phyloP scores from a whole-genome alignment of 148 eudicot genomes.

The Vaccinium corymbosum region DNA sequence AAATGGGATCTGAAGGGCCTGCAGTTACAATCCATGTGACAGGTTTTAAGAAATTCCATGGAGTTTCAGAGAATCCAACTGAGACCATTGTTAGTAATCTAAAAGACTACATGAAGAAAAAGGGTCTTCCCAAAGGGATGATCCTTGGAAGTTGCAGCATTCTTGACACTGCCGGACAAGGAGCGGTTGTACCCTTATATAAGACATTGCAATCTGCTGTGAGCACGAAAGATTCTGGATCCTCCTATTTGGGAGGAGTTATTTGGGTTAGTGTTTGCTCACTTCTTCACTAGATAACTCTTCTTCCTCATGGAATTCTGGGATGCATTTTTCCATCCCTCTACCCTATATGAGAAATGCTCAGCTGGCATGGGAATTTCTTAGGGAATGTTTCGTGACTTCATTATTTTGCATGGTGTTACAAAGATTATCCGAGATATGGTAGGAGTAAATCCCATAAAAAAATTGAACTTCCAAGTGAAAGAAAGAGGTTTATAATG shows the following conservation, averaged over 20 bases:
- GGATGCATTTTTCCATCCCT: not conserved
- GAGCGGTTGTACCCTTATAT: conserved; percentile 72
- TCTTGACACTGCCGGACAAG: conserved; percentile 93
- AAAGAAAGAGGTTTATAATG: no score
- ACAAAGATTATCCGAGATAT: no score
- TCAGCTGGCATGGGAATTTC: not conserved
- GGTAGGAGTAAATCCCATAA: no score
- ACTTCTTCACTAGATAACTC: not conserved
- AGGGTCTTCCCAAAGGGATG: conserved; percentile 69
- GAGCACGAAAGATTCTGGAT: conserved; percentile 29
- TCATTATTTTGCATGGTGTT: no score
- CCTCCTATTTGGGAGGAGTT: conserved; percentile 43
- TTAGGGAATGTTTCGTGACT: not conserved
- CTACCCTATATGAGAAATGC: no score
- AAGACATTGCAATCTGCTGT: conserved; percentile 68
- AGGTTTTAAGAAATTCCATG: conserved; percentile 88
- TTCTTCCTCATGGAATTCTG: not conserved
- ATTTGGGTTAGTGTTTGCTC: conserved; percentile 65
- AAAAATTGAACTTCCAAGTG: no score
- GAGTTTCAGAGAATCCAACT: conserved; percentile 93
- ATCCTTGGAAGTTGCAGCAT: conserved; percentile 77
- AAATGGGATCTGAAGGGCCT: conserved; percentile 97
- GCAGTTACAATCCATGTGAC: conserved; percentile 78
- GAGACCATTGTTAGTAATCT: conserved; percentile 74
- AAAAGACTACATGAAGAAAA: conserved; percentile 57